Evolutionary conservation across 2,329 filamentous ascomycete species (phyloP), one percentile per base, ranked within the genome.

Genomic region (Aspergillus uvarum): DNA sequence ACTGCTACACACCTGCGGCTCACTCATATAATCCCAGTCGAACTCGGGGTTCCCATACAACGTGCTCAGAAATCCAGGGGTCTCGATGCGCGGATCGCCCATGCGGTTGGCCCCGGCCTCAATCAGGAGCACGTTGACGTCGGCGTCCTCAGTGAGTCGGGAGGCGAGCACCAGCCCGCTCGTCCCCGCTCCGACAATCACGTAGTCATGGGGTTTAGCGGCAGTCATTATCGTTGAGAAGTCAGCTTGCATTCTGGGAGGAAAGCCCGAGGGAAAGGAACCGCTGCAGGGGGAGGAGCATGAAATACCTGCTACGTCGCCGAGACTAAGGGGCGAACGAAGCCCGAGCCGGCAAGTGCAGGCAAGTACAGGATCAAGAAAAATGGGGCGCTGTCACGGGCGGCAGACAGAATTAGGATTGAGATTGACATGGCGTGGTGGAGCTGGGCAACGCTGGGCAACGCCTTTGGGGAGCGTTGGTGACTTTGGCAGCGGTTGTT

Each of bases 131-230:
- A 74, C 70, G 2, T 56, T 68, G 4, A 62, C 21, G 19, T 60
- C 56, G 12, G 66, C 47, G 55, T 75, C 61, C 48, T 72, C 68
- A 21, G 67, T 70, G 16, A 75, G 63, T 10, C 72, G 68, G n/a
- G 63, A 65, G n/a, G 73, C 73, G 14, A 75, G 48, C 6, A 70
- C 69, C 14, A 74, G 64, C 8, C 73, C 73, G n/a, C 66, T 68
- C 29, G 68, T 70, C 10, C 72, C 73, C 12, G 67, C 73, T 8
- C 72, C 72, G 22, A 74, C 61, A 50, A 74, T 62, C 19, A 75
- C 66, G 50, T 69, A 74, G 59, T 75, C 71, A 51, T 67, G 70
- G 38, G 52, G 32, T 47, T 47, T 54, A n/a, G 29, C 16, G 10
- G 24, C 26, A 14, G 52, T 54, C 52, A 54, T 54, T n/a, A 4